These are phyloP conservation scores for Comarum palustre DNA, from an alignment of 306 rosid genomes.

Conservation along the genomic window DNA sequence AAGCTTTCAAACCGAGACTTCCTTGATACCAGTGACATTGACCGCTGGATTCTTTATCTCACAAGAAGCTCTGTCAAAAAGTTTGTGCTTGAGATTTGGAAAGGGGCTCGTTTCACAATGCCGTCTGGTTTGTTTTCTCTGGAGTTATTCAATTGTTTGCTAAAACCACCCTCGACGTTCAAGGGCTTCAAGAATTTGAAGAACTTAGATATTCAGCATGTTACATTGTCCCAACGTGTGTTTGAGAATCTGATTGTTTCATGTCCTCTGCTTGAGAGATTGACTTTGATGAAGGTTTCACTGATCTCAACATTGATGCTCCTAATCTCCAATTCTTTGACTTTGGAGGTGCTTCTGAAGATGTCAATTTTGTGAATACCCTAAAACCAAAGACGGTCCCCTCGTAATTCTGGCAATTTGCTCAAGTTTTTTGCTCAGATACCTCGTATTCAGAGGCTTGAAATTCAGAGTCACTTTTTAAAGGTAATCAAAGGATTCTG, in stretches of 20 bases:
- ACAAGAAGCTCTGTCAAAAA: constrained; percentile 45
- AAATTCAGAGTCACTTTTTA: constrained; percentile 49
- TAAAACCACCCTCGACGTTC: constrained; percentile 54
- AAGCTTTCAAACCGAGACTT: constrained; percentile 53
- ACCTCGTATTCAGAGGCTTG: constrained; percentile 45
- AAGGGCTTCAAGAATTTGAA: constrained; percentile 51
- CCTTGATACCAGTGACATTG: constrained; percentile 39
- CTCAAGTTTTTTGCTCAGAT: constrained; percentile 46
- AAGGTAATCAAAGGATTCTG: constrained; percentile 35
- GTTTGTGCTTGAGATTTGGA: constrained; percentile 60
- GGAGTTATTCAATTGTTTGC: constrained; percentile 52
- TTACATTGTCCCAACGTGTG: constrained; percentile 53
- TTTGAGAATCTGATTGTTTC: constrained; percentile 44
- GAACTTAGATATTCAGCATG: constrained; percentile 66
- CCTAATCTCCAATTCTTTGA: constrained; percentile 53
- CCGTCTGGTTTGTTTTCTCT: constrained; percentile 49
- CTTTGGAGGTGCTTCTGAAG: constrained; percentile 53
- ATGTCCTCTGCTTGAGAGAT: constrained; percentile 53
- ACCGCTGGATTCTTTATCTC: constrained; percentile 52
- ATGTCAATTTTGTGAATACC: constrained; percentile 46
- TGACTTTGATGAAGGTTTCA: constrained; percentile 58
- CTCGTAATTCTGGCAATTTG: constrained; percentile 39
- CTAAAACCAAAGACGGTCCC: constrained; percentile 28
- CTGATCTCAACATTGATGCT: constrained; percentile 46
- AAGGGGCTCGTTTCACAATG: constrained; percentile 49